These are phyloP conservation scores for Polytrichum commune DNA, from an alignment of 225 moss, liverwort and hornwort species.

Conservation along the genomic window DNA sequence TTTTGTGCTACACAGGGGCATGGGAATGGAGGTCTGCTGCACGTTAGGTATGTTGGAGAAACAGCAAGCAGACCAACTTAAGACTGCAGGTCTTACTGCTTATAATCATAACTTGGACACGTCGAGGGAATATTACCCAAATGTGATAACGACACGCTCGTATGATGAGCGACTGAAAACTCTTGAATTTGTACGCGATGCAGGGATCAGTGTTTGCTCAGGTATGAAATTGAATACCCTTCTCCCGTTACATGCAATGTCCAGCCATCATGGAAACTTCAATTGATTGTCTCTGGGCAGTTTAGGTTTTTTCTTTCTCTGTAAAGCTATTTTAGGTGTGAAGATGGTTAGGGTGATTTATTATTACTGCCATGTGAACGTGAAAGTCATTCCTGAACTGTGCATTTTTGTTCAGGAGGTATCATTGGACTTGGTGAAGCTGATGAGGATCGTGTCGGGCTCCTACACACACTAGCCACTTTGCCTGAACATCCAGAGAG, in stretches of 20 bases:
- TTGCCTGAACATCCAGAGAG: constrained; percentile 98
- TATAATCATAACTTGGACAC: constrained; percentile 97
- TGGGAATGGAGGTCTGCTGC: constrained; percentile 99
- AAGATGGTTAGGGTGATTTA: too few relatives aligned
- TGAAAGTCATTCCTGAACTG: not conserved
- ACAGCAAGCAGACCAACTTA: constrained; percentile 94
- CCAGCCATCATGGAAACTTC: too few relatives aligned
- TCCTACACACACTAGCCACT: constrained; percentile 90
- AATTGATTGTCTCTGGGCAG: too few relatives aligned
- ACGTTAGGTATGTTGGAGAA: constrained; percentile 98
- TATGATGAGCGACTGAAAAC: constrained; percentile 97
- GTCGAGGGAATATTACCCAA: constrained; percentile 86
- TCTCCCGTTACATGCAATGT: too few relatives aligned
- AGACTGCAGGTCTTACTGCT: constrained; percentile 90
- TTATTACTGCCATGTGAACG: too few relatives aligned
- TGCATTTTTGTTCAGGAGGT: constrained; percentile 51
- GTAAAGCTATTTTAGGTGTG: too few relatives aligned
- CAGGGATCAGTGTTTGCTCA: constrained; percentile 98
- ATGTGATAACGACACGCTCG: constrained; percentile 81
- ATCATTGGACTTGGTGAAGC: constrained; percentile 98
- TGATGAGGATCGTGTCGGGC: constrained; percentile 86
- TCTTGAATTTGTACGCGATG: constrained; percentile 80
- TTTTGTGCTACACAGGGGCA: constrained; percentile 50
- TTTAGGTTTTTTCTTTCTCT: too few relatives aligned
- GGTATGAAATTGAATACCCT: constrained; percentile 25